phyloP scores from a whole-genome alignment of 2,329 filamentous ascomycete genomes.

The Samsoniella hepiali region DNA sequence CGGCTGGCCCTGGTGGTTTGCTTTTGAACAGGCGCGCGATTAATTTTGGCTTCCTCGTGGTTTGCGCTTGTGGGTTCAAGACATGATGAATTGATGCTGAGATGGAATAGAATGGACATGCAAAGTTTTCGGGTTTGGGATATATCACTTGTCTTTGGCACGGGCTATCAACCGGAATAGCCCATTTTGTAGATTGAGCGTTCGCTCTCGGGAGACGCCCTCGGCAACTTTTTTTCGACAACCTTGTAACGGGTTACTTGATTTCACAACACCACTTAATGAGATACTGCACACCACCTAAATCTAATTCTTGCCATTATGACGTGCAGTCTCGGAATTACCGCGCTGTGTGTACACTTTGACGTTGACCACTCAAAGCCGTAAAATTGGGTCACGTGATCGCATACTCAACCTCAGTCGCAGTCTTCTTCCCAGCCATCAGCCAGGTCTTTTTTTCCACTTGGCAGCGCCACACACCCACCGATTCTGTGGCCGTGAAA shows the following conservation, averaged over 20 bases:
- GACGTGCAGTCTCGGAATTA: background rate
- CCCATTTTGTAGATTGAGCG: conserved; percentile 24
- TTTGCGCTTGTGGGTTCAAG: conserved; percentile 9
- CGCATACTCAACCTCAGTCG: background rate
- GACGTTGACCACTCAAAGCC: background rate
- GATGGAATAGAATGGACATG: conserved; percentile 28
- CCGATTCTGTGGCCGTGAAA: background rate
- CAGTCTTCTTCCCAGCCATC: background rate
- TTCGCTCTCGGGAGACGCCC: conserved; percentile 17
- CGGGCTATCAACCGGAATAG: conserved; percentile 25
- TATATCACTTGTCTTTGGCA: conserved; percentile 29
- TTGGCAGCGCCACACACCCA: background rate
- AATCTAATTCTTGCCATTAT: too few species aligned
- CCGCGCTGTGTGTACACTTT: background rate
- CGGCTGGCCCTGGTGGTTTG: conserved; percentile 10
- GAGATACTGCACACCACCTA: background rate
- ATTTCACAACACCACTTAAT: conserved; percentile 11
- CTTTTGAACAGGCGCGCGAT: conserved; percentile 12
- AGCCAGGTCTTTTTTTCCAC: background rate
- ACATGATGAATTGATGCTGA: conserved; percentile 12
- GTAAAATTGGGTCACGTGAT: conserved; percentile 15
- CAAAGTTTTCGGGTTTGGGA: conserved; percentile 24
- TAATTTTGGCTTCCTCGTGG: conserved; percentile 14
- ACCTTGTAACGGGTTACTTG: background rate
- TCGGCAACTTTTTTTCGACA: conserved; percentile 1